phyloP scores from a whole-genome alignment of 1,139 yeast species.

The Debaryomyces fabryi region DNA sequence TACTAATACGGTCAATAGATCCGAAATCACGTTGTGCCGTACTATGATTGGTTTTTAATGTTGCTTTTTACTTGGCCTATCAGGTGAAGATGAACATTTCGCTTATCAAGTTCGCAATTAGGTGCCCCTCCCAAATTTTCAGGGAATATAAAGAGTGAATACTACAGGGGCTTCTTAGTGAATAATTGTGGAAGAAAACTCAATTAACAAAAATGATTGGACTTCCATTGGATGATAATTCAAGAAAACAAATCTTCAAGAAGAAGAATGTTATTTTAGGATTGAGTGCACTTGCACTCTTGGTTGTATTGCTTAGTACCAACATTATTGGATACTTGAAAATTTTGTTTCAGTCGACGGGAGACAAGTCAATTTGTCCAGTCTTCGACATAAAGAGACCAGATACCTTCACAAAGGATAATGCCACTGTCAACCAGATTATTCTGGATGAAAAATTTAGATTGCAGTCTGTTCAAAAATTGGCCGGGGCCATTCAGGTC shows the following conservation, averaged over 20 bases:
- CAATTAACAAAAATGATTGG: slow-evolving; percentile 9
- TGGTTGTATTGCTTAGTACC: slow-evolving; percentile 26
- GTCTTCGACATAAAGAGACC: slow-evolving; percentile 35
- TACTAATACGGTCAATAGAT: neutral
- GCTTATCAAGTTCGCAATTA: neutral
- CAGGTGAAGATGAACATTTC: neutral
- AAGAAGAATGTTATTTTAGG: slow-evolving; percentile 12
- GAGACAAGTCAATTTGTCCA: slow-evolving; percentile 29
- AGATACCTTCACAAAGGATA: slow-evolving; percentile 30
- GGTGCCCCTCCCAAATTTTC: neutral
- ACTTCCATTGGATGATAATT: slow-evolving; percentile 11
- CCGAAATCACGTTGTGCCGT: neutral
- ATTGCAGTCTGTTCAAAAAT: slow-evolving; percentile 34
- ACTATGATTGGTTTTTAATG: neutral
- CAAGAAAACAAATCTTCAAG: slow-evolving; percentile 4
- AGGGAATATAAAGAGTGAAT: neutral
- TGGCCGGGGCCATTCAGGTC: slow-evolving; percentile 46
- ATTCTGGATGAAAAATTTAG: slow-evolving; percentile 38
- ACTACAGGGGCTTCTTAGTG: neutral
- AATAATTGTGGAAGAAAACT: neutral
- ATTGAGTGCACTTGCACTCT: slow-evolving; percentile 15
- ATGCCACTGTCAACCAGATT: slow-evolving; percentile 37
- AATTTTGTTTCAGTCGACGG: slow-evolving; percentile 24
- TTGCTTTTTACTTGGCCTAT: neutral
- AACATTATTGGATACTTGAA: slow-evolving; percentile 25